phyloP scores from a whole-genome alignment of 2,329 filamentous ascomycete species.

The Ceratocystis cacaofunesta region DNA sequence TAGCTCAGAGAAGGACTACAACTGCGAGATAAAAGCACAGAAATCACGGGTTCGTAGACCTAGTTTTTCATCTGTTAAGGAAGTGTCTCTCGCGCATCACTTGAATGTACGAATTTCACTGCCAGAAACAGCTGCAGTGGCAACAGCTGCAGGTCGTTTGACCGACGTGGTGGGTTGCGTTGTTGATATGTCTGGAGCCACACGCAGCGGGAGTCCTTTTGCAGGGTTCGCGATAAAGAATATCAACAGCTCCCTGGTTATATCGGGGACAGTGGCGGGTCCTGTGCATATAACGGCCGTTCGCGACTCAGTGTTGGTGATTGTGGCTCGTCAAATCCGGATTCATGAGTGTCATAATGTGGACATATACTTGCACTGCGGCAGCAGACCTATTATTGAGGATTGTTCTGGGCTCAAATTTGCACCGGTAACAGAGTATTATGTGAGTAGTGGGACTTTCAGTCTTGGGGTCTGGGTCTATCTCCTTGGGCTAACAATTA shows the following conservation, averaged over 20 bases:
- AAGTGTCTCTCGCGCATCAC: slow-evolving; percentile 53
- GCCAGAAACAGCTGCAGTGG: slow-evolving; percentile 52
- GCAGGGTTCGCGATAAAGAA: slow-evolving; percentile 53
- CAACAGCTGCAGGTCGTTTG: slow-evolving; percentile 58
- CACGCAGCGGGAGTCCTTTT: slow-evolving; percentile 44
- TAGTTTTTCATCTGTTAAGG: slow-evolving; percentile 45
- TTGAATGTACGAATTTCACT: slow-evolving; percentile 60
- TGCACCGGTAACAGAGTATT: slow-evolving; percentile 53
- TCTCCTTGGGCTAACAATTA: slow-evolving; percentile 8
- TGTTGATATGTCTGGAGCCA: slow-evolving; percentile 63
- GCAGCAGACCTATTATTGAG: slow-evolving; percentile 84
- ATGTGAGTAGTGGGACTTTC: slow-evolving; percentile 33
- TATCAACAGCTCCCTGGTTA: slow-evolving; percentile 53
- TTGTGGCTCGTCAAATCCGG: slow-evolving; percentile 72
- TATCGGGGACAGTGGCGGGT: slow-evolving; percentile 65
- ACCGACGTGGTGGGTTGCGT: slow-evolving; percentile 56
- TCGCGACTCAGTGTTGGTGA: slow-evolving; percentile 57
- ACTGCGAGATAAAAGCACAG: slow-evolving; percentile 36
- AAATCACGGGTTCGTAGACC: slow-evolving; percentile 38
- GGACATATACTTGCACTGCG: slow-evolving; percentile 68
- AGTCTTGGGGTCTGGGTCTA: neutral
- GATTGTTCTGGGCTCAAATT: slow-evolving; percentile 69
- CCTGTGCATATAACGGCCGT: slow-evolving; percentile 71
- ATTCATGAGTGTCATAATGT: slow-evolving; percentile 79
- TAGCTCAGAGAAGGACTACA: slow-evolving; percentile 33